Percentiles rank a stretch among this genome's conserved stretches.
Evolutionary conservation across 2,329 filamentous ascomycete genomes (phyloP).

Genomic region (Corinectria fuckeliana): DNA sequence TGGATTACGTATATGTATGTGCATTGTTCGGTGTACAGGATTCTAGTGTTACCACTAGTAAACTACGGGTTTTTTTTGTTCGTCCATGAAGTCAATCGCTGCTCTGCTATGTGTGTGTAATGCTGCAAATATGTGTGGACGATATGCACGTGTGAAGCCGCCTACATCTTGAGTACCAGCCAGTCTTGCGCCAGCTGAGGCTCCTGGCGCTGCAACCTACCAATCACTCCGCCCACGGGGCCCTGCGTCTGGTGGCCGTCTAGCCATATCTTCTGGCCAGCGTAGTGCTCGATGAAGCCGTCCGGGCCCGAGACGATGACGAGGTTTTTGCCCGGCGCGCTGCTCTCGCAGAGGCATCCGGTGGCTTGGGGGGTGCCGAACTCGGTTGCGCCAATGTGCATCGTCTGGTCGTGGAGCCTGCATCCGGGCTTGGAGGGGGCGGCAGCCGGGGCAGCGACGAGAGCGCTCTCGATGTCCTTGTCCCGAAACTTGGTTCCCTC

Average conservation of each 20-base stretch:
- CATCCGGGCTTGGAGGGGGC: constrained; percentile 32
- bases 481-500: constrained; percentile 72
- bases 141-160: background rate
- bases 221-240: constrained; percentile 71
- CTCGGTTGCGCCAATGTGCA: constrained; percentile 41
- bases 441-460: constrained; percentile 24
- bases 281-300: constrained; percentile 83
- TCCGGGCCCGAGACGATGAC: constrained; percentile 91
- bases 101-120: constrained; percentile 11
- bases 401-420: constrained; percentile 40
- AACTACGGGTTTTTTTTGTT: constrained; percentile 21
- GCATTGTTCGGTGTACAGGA: constrained; percentile 22
- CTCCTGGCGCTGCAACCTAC: constrained; percentile 59
- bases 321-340: constrained; percentile 60
- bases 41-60: constrained; percentile 19
- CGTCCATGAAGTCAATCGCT: constrained; percentile 22
- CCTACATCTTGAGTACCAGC: constrained; percentile 60
- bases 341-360: constrained; percentile 37
- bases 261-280: constrained; percentile 79
- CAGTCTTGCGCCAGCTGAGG: constrained; percentile 49
- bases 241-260: constrained; percentile 78
- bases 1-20: constrained; percentile 20
- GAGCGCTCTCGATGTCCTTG: constrained; percentile 51
- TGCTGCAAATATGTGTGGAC: constrained; percentile 9
- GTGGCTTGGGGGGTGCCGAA: constrained; percentile 38